Evolutionary conservation across 805 yeast genomes (phyloP).

Genomic region (Zygosaccharomyces pseudorouxii): DNA sequence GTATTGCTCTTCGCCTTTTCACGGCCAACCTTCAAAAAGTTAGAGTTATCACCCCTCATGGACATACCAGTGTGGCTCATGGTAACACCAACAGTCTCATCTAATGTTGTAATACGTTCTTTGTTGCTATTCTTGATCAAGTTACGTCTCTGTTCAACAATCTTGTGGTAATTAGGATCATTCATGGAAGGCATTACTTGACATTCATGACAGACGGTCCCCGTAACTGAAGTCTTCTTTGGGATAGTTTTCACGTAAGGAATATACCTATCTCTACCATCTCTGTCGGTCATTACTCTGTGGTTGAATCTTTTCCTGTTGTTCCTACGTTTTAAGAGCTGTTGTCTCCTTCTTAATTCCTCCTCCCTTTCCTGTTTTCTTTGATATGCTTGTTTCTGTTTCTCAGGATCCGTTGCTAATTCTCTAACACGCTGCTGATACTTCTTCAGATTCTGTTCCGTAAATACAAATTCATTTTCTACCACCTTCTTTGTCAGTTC

Average conservation of each 20-base stretch:
- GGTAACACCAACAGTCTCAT: constrained; percentile 80
- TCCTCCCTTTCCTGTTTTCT: constrained; percentile 35
- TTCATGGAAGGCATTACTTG: constrained; percentile 73
- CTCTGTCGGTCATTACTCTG: constrained; percentile 38
- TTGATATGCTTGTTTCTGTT: constrained; percentile 35
- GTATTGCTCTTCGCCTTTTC: constrained; percentile 45
- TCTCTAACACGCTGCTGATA: constrained; percentile 40
- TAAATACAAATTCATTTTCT: constrained; percentile 79
- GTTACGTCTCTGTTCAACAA: constrained; percentile 53
- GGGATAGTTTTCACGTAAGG: constrained; percentile 88
- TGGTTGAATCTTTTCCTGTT: constrained; percentile 32
- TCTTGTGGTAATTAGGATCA: constrained; percentile 65
- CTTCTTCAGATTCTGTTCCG: constrained; percentile 73
- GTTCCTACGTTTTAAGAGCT: constrained; percentile 38
- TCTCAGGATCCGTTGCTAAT: constrained; percentile 36
- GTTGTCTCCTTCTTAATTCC: constrained; percentile 37
- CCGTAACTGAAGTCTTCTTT: constrained; percentile 76
- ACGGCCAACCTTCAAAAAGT: constrained; percentile 52
- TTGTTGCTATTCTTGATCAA: constrained; percentile 46
- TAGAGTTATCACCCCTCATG: constrained; percentile 65
- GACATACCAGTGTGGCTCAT: constrained; percentile 85
- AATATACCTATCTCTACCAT: constrained; percentile 47
- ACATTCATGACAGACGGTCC: constrained; percentile 90
- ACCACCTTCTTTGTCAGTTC: constrained; percentile 74
- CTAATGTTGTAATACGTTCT: constrained; percentile 62